Conservation (phyloP, 2,329 filamentous ascomycete species). For the Cordyceps fumosorosea region DNA sequence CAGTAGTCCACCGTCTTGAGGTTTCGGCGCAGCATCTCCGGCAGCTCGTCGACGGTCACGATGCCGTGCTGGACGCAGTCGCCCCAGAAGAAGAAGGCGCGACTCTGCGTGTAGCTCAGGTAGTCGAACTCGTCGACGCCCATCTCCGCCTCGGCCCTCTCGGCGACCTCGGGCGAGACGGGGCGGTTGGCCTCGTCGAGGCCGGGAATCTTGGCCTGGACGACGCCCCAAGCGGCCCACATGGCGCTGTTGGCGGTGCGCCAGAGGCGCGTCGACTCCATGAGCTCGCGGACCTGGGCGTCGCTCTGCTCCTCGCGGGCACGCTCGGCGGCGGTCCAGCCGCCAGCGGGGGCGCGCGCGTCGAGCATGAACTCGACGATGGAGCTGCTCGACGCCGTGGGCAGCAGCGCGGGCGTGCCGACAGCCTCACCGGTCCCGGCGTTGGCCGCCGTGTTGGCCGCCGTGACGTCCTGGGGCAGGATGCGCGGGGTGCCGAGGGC, state of each 20-base stretch:
- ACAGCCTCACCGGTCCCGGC: constrained; percentile 13
- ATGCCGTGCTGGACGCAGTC: constrained; percentile 76
- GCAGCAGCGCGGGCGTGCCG: constrained; percentile 27
- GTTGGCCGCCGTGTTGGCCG: constrained; percentile 18
- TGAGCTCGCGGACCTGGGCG: constrained; percentile 58
- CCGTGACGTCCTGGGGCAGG: constrained; percentile 34
- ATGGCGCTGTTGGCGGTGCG: constrained; percentile 78
- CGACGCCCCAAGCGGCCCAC: constrained; percentile 95
- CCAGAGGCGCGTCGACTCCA: constrained; percentile 80
- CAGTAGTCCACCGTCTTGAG: constrained; percentile 67
- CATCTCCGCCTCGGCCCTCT: constrained; percentile 39
- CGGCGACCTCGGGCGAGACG: constrained; percentile 26
- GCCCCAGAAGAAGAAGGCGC: constrained; percentile 91
- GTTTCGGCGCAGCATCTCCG: constrained; percentile 53
- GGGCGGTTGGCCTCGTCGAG: constrained; percentile 43
- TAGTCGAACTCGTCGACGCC: constrained; percentile 85
- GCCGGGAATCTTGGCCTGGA: constrained; percentile 82
- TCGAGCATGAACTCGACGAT: constrained; percentile 77
- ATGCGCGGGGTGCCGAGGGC: constrained; percentile 46
- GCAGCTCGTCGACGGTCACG: constrained; percentile 68
- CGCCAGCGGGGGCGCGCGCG: constrained; percentile 50
- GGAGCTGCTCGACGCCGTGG: constrained; percentile 39
- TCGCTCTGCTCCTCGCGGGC: constrained; percentile 60
- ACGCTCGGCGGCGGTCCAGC: constrained; percentile 47
- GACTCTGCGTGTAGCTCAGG: constrained; percentile 80